These are phyloP conservation scores for Colletotrichum tabaci DNA, from an alignment of 2,329 filamentous ascomycete species.

Conservation along the genomic window DNA sequence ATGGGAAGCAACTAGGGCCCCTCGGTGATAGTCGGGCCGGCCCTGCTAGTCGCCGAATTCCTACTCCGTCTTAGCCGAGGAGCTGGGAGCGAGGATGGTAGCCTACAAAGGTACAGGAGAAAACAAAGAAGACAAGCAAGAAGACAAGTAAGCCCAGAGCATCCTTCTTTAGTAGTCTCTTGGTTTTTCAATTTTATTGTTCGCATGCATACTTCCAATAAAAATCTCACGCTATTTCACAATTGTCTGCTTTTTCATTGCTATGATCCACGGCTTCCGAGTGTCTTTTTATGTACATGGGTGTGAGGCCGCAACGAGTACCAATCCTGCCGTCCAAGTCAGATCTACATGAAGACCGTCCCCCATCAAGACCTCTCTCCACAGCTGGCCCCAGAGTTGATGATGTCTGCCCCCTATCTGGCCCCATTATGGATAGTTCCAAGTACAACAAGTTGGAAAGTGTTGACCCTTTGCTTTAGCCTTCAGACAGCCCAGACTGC, in stretches of 20 bases:
- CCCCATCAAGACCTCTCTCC: neutral
- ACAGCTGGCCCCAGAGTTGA: neutral
- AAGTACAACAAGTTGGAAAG: neutral
- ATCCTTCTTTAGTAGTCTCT: no score
- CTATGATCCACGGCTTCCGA: neutral
- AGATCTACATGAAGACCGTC: neutral
- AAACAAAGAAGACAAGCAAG: no score
- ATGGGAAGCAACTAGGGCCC: neutral
- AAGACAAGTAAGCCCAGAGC: no score
- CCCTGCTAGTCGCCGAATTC: constrained; percentile 15
- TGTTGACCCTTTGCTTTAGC: neutral
- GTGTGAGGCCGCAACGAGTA: neutral
- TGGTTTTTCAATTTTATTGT: neutral
- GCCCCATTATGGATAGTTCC: neutral
- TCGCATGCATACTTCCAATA: neutral
- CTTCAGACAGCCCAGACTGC: neutral
- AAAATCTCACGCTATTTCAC: no score
- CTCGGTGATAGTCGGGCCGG: constrained; percentile 40
- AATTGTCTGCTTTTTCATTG: neutral
- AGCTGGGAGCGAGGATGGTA: neutral
- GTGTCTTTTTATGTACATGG: neutral
- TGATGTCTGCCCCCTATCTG: neutral
- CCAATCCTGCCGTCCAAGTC: constrained; percentile 1
- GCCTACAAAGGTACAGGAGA: neutral
- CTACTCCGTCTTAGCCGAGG: constrained; percentile 20